Evolutionary conservation across 345 rosid species (phyloP).

Genomic region (Aquilaria sinensis): DNA sequence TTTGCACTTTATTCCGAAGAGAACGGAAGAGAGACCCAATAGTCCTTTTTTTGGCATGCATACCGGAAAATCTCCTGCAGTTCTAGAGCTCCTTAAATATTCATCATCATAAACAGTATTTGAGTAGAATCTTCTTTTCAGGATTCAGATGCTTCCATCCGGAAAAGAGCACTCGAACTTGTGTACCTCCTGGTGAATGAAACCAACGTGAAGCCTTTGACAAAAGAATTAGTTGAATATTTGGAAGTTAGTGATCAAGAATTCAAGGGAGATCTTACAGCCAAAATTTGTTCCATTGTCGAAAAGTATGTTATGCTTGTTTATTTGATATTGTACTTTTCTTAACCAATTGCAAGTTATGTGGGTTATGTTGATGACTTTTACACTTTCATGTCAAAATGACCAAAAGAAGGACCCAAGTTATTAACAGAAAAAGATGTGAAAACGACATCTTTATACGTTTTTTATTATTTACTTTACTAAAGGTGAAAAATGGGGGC

Average conservation of each 20-base stretch:
- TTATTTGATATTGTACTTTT: slow-evolving; percentile 1
- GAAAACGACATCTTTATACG: no score
- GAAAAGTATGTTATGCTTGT: slow-evolving; percentile 71
- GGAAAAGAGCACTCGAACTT: slow-evolving; percentile 96
- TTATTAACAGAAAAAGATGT: no score
- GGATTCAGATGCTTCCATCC: slow-evolving; percentile 98
- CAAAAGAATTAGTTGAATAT: slow-evolving; percentile 89
- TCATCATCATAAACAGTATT: slow-evolving; percentile 11
- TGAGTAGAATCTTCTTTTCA: slow-evolving; percentile 38
- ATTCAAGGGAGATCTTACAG: slow-evolving; percentile 96
- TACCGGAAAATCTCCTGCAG: not conserved
- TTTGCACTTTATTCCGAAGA: no score
- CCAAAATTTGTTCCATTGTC: slow-evolving; percentile 90
- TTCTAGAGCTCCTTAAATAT: slow-evolving; percentile 1
- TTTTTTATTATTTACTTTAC: no score
- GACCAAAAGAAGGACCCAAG: not conserved
- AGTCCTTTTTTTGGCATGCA: not conserved
- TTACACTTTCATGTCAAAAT: slow-evolving; percentile 2
- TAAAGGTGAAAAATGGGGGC: no score
- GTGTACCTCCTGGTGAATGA: slow-evolving; percentile 82
- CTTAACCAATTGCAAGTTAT: slow-evolving; percentile 1
- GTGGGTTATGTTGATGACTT: slow-evolving; percentile 6
- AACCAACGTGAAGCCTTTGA: slow-evolving; percentile 81
- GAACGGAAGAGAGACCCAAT: no score
- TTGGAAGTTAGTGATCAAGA: slow-evolving; percentile 97